Evolutionary conservation across 805 yeast species (phyloP).

Genomic region (Cyberlindnera xylosilytica): DNA sequence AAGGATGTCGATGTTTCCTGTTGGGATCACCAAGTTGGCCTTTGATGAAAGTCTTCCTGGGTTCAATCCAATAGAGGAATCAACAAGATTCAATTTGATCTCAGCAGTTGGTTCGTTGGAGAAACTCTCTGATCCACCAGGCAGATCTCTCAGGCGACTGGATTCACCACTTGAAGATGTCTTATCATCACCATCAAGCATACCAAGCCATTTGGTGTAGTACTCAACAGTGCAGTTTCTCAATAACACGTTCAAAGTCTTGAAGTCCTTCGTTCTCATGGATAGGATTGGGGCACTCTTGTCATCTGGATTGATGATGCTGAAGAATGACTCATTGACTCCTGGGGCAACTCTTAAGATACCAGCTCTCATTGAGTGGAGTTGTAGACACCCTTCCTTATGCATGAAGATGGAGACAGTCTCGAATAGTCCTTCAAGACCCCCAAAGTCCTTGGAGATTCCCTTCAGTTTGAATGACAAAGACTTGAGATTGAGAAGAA

Average conservation of each 20-base stretch:
- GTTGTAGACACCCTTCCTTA: slow-evolving; percentile 21
- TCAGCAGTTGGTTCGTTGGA: slow-evolving; percentile 11
- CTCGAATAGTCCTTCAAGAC: slow-evolving; percentile 20
- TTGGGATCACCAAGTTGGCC: slow-evolving; percentile 46
- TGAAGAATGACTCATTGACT: slow-evolving; percentile 30
- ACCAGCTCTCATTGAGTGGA: slow-evolving; percentile 15
- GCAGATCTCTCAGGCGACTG: slow-evolving; percentile 1
- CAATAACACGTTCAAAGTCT: slow-evolving; percentile 40
- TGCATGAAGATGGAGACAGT: slow-evolving; percentile 12
- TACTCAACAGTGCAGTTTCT: slow-evolving; percentile 52
- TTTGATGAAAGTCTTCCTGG: slow-evolving; percentile 63
- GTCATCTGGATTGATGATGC: slow-evolving; percentile 33
- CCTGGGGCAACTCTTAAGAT: slow-evolving; percentile 12
- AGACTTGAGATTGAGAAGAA: slow-evolving; percentile 9
- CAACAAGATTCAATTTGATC: slow-evolving; percentile 33
- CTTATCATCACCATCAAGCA: slow-evolving; percentile 33
- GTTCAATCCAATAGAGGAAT: slow-evolving; percentile 57
- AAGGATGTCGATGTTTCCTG: slow-evolving; percentile 51
- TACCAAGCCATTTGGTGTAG: slow-evolving; percentile 54
- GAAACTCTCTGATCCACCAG: slow-evolving; percentile 11
- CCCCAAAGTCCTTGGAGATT: slow-evolving; percentile 34
- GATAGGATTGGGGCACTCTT: slow-evolving; percentile 39
- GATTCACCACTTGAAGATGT: slow-evolving; percentile 10
- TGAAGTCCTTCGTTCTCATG: slow-evolving; percentile 34
- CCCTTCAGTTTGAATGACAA: slow-evolving; percentile 16